These are phyloP conservation scores for Ceratobasidium theobromae DNA, from an alignment of 1,284 basidiomycete genomes.

Conservation along the genomic window DNA sequence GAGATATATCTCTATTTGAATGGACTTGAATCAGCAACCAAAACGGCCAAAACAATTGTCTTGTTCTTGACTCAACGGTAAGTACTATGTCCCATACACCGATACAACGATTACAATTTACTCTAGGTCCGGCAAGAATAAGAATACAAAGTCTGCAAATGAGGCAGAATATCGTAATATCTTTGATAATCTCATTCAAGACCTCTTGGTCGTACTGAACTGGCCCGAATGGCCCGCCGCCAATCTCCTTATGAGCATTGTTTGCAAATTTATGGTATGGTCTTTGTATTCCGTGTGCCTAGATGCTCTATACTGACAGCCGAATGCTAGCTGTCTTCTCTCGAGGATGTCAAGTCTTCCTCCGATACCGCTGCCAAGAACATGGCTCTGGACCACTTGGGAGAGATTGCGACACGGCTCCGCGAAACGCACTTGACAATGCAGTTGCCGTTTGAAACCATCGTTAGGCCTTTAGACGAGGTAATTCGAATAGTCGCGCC, in stretches of 20 bases:
- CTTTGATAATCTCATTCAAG: slow-evolving; percentile 86
- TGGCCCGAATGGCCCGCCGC: slow-evolving; percentile 98
- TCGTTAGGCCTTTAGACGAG: slow-evolving; percentile 64
- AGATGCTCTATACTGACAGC: neutral
- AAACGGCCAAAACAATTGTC: slow-evolving; percentile 80
- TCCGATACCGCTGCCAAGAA: slow-evolving; percentile 60
- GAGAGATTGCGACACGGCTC: slow-evolving; percentile 83
- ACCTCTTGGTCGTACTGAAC: slow-evolving; percentile 85
- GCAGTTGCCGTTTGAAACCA: slow-evolving; percentile 15
- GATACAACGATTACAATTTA: neutral
- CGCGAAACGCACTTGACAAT: slow-evolving; percentile 61
- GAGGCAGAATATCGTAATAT: slow-evolving; percentile 90
- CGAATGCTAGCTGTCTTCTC: slow-evolving; percentile 60
- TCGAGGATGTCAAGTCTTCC: slow-evolving; percentile 75
- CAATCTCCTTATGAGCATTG: slow-evolving; percentile 72
- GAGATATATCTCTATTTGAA: slow-evolving; percentile 66
- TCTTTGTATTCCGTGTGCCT: neutral
- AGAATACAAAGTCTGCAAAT: slow-evolving; percentile 81
- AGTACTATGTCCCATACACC: slow-evolving; percentile 29
- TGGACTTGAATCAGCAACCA: slow-evolving; percentile 76
- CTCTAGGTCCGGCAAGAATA: slow-evolving; percentile 72
- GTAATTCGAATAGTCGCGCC: slow-evolving; percentile 44
- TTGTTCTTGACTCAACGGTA: slow-evolving; percentile 80
- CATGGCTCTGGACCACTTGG: slow-evolving; percentile 90
- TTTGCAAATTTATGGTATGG: slow-evolving; percentile 77